Evolutionary conservation across 164 flowering plant species (phyloP).

Genomic region (Tetracentron sinense): DNA sequence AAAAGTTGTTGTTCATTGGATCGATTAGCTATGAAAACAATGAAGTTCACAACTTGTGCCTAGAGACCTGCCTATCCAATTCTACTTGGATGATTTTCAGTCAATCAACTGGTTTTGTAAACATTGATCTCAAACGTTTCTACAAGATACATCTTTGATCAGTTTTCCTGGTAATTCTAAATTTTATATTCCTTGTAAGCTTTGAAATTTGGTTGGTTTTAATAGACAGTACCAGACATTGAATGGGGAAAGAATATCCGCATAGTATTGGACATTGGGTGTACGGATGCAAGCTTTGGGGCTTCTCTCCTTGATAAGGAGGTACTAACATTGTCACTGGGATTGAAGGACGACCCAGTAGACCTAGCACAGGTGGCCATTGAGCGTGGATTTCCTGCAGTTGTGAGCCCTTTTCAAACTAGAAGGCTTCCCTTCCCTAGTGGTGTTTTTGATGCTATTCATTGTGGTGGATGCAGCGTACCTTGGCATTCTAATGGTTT

Average conservation of each 20-base stretch:
- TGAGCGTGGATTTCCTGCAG: slow-evolving; percentile 87
- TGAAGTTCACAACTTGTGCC: too few species aligned
- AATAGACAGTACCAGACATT: slow-evolving; percentile 94
- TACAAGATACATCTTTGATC: too few species aligned
- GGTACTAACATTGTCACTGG: slow-evolving; percentile 69
- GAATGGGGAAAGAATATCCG: slow-evolving; percentile 98
- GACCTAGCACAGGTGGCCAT: slow-evolving; percentile 87
- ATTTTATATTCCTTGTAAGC: not conserved
- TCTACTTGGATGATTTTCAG: too few species aligned
- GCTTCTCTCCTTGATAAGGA: slow-evolving; percentile 78
- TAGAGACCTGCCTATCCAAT: not conserved
- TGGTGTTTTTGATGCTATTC: slow-evolving; percentile 85
- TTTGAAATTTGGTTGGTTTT: slow-evolving; percentile 14
- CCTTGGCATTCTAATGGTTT: slow-evolving; percentile 87
- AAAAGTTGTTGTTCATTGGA: not conserved
- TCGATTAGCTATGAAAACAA: not conserved
- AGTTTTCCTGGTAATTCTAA: not conserved
- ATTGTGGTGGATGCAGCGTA: slow-evolving; percentile 73
- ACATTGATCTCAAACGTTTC: too few species aligned
- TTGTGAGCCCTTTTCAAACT: slow-evolving; percentile 62
- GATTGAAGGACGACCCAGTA: slow-evolving; percentile 78
- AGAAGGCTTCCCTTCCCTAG: slow-evolving; percentile 92
- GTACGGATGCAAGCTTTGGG: slow-evolving; percentile 71
- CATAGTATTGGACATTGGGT: slow-evolving; percentile 79
- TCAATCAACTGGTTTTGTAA: not conserved